A percentile compares a stretch with the other conserved stretches of the same genome.
Conservation (phyloP, 23 red algal genomes). For the Chondrus crispus region DNA sequence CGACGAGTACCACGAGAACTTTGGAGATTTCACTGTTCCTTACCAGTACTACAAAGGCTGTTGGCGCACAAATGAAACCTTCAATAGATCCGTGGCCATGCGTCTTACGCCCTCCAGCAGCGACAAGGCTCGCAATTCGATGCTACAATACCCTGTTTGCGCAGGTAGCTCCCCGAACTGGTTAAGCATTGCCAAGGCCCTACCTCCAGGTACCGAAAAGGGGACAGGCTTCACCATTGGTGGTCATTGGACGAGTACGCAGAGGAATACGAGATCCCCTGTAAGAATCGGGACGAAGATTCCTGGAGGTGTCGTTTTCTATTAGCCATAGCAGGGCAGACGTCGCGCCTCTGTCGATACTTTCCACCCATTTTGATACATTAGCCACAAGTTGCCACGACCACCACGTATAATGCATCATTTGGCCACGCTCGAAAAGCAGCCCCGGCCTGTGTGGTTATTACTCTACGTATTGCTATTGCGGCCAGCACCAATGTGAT, state of each 20-base stretch:
- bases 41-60: conserved; percentile 39
- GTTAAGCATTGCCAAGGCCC: conserved; percentile 54
- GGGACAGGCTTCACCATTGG: conserved; percentile 52
- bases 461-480: too few species aligned
- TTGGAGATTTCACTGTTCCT: conserved; percentile 60
- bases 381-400: too few species aligned
- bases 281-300: conserved; percentile 62
- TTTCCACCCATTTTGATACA: too few species aligned
- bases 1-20: conserved; percentile 28
- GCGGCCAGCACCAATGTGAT: too few species aligned
- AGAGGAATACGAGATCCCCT: conserved; percentile 41
- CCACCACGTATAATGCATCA: too few species aligned
- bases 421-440: too few species aligned
- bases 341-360: too few species aligned
- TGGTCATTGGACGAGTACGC: background rate
- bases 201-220: conserved; percentile 59
- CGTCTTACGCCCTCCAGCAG: conserved; percentile 27
- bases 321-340: too few species aligned
- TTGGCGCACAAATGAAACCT: conserved; percentile 55
- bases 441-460: too few species aligned
- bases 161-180: conserved; percentile 41
- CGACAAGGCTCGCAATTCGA: conserved; percentile 57
- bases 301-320: conserved; percentile 68
- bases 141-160: conserved; percentile 37
- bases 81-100: conserved; percentile 55